Conservation (phyloP, 495 filamentous ascomycete genomes). For the Tirmania nivea region DNA sequence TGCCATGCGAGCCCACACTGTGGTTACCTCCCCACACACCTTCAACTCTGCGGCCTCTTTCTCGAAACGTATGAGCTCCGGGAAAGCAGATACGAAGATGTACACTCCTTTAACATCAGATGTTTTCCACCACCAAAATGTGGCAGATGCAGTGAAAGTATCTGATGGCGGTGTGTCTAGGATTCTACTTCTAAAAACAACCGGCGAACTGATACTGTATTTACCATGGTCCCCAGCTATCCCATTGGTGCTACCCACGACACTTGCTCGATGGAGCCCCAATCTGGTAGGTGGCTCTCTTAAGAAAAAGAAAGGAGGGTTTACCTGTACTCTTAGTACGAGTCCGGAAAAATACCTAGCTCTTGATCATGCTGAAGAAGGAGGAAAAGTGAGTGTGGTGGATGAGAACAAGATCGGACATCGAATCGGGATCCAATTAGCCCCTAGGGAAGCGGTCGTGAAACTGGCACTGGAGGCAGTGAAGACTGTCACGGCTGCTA, state of each 20-base stretch:
- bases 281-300: conserved; percentile 19
- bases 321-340: conserved; percentile 15
- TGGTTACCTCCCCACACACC: background rate
- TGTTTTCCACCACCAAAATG: conserved; percentile 27
- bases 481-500: conserved; percentile 12
- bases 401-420: conserved; percentile 18
- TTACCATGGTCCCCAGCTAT: conserved; percentile 49
- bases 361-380: conserved; percentile 14
- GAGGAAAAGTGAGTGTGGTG: conserved; percentile 17
- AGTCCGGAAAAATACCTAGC: conserved; percentile 14
- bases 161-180: conserved; percentile 44
- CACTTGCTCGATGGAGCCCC: conserved; percentile 18
- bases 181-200: conserved; percentile 42
- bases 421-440: conserved; percentile 15
- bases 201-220: conserved; percentile 45
- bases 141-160: conserved; percentile 55
- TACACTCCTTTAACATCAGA: conserved; percentile 15
- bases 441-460: conserved; percentile 12
- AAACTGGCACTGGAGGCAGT: conserved; percentile 15
- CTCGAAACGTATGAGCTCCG: background rate
- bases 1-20: conserved; percentile 24
- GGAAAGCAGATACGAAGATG: background rate
- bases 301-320: conserved; percentile 17
- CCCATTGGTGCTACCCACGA: conserved; percentile 31
- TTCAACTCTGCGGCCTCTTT: background rate